Base-by-base conservation (phyloP, 345 rosid species). In the Anacardium occidentale region DNA sequence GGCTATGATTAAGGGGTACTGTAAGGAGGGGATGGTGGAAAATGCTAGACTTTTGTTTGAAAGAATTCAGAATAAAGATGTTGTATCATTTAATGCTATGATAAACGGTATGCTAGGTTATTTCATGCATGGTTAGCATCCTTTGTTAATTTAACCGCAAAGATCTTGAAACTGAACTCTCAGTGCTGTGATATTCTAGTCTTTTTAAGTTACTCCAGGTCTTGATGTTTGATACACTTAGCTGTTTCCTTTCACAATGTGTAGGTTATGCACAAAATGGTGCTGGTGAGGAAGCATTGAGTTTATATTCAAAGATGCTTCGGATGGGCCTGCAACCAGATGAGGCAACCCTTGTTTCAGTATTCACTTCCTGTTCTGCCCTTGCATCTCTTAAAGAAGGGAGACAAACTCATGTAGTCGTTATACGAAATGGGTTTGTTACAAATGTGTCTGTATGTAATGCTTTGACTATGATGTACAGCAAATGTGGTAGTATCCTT, bases 11-110 rank as follows among this genome's bases (percentile, higher is more conserved):
- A 71, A 66, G 1, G 85, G 82, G 48, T 83, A 78, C 71, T 79
- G 78, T 45, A 83, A 78, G 44, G 76, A 79, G 22, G 86, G 85
- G 60, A 77, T 66, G 69, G 29, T 81, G 47, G 55, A 60, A 1
- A 66, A 54, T 12, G 84, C 86, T 10, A 79, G 76, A 74, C 47
- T 65, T 70, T 78, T 84, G 54, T 86, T 86, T 45, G 75, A 80
- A 71, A 62, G 50, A 18, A 74, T 72, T 61, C 61, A 17, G 20
- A 32, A 17, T 42, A 79, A 75, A 69, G 89, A 85, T 61, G 73
- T 52, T 15, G 77, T 76, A 10, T 77, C 79, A 29, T 85, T 80
- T 83, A 85, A 83, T 45, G 70, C 83, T 10, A 81, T 83, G 76
- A 74, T 85, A 55, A 71, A 76, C 26, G 87, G 83, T 70, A 74